Base-by-base conservation (phyloP, 345 rosid genomes). In the Xanthoceras sorbifolium region DNA sequence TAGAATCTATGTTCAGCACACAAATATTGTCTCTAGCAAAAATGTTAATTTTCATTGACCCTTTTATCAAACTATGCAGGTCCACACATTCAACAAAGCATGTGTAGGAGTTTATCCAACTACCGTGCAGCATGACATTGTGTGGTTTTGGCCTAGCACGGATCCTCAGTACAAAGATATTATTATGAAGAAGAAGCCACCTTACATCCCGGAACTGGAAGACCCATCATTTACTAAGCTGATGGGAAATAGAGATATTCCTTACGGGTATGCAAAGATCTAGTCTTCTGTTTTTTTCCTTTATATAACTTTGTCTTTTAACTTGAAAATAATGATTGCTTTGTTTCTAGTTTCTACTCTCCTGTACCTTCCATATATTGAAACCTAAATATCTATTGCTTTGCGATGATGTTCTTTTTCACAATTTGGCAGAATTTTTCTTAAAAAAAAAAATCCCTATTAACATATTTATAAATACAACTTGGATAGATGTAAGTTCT, bases 111-210 rank as follows among this genome's bases (percentile, higher is more conserved):
- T 76, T 73, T 94, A 94, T 78, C 97, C 97, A 25, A 90, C 86
- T 77, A 77, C 84, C 2, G 87, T 92, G 71, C 94, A 94, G 54
- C 91, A 91, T 76, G 97, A 87, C 59, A 89, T 94, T 18, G 84
- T 94, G 65, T 94, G 97, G 98, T 88, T 94, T 86, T 94, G 98
- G 97, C 98, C 98, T 14, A 93, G 88, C 67, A 63, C 79, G 69
- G 97, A 91, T 86, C 92, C 97, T 59, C 82, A 80, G 65, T 89
- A 80, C 89, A 91, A 84, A 81, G 89, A 94, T 61, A 86, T 92
- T 59, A 65, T 91, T 46, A 73, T 54, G 44, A 88, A 82, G 67
- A 85, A 89, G 65, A 86, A 89, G 77, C 98, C 98, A 40, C 98
- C 97, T 4, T 88, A 60, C 75, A 84, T 94, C 29, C 91, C 94